Base-by-base conservation (phyloP, 148 eudicot species). In the Chenopodium quinoa region DNA sequence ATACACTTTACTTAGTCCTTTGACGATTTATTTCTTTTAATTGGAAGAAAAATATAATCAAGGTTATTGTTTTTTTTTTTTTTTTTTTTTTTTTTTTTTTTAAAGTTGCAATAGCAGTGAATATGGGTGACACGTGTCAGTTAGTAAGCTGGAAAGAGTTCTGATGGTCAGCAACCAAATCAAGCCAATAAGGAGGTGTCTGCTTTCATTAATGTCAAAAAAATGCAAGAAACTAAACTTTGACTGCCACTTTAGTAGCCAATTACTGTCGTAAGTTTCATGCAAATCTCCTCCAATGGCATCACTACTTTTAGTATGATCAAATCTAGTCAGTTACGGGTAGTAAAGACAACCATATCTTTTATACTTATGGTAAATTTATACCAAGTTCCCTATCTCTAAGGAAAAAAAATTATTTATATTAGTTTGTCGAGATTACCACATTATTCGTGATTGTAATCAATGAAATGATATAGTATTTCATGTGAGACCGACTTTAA, bases 81-180 rank as follows among this genome's bases (percentile, higher is more conserved):
- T 37, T 37, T 37, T 4, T 1, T 7, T 63, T 62, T 27, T 34
- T 34, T 34, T 2, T 0, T 37, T 37, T 37, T 37, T 37, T 4
- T 1, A 1, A 64, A 7, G 31, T 25, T 25, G 34, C 17, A 67
- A 16, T 67, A 23, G 27, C 54, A 13, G 19, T 72, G 19, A 22
- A 50, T 56, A 31, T 22, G 7, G 27, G 34, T 13, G 80, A 58
- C 80, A 82, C 80, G 80, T 82, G 84, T 14, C 70, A 77, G 46
- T 12, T 37, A 37, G 9, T 10, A 14, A 29, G 63, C 10, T 16
- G 71, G 62, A 23, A 71, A 60, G 68, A 23, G 75, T 12, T 58
- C 65, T 68, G 25, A 69, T 52, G 20, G 56, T 68, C 79, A 52
- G 79, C 75, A 50, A 75, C 79, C 64, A 70, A 62, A 58, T 4